These are phyloP conservation scores for Metroxylon sagu DNA, from an alignment of 176 grass and related monocot species.

Conservation along the genomic window DNA sequence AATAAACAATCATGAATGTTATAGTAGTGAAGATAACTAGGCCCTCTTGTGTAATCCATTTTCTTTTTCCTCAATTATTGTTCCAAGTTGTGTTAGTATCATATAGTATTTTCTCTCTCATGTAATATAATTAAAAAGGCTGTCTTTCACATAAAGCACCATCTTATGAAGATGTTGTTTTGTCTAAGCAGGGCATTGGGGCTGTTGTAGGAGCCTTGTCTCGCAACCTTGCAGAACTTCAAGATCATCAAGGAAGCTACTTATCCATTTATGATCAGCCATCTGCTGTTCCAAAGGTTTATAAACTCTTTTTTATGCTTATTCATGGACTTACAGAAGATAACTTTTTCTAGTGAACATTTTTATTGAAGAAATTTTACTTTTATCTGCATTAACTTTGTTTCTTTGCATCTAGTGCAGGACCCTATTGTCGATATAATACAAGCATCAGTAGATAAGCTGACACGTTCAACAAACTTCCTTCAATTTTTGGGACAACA, in stretches of 20 bases:
- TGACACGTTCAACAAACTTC: conserved; percentile 16
- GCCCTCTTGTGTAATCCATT: too few species aligned
- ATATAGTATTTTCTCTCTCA: neutral
- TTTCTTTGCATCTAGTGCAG: neutral
- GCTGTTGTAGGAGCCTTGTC: conserved; percentile 22
- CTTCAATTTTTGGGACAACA: conserved; percentile 19
- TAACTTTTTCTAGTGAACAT: too few species aligned
- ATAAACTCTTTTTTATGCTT: neutral
- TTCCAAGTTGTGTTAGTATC: too few species aligned
- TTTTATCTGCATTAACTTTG: neutral
- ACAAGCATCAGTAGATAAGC: conserved; percentile 16
- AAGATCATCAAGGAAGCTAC: conserved; percentile 21
- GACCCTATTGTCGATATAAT: conserved; percentile 10
- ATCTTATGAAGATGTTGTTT: neutral
- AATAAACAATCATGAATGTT: conserved; percentile 1
- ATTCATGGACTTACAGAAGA: too few species aligned
- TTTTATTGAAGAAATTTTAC: neutral
- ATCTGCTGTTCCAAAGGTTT: neutral
- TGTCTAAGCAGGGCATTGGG: conserved; percentile 2
- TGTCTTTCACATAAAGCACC: too few species aligned
- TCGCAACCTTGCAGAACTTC: conserved; percentile 10
- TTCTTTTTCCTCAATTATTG: too few species aligned
- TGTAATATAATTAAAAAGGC: too few species aligned
- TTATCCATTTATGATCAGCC: conserved; percentile 19
- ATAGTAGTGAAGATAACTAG: too few species aligned